Percentiles rank a stretch among this genome's conserved stretches.
Evolutionary conservation across 2,329 filamentous ascomycete species (phyloP).

Genomic region (Magnaporthales sp.): DNA sequence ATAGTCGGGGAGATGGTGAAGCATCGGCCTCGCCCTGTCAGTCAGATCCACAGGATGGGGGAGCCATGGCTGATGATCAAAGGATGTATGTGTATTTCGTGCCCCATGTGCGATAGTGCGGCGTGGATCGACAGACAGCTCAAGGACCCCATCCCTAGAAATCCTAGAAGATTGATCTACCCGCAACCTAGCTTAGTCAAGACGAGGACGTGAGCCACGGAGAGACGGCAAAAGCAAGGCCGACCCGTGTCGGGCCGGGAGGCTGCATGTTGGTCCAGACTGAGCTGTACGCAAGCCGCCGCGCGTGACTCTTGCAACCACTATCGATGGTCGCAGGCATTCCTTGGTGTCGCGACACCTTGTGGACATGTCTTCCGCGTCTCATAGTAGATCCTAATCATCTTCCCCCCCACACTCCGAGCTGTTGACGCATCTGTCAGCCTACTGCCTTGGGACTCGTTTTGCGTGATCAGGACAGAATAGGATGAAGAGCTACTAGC

Average conservation of each 20-base stretch:
- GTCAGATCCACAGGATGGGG: background rate
- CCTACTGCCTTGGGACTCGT: background rate
- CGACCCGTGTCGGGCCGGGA: background rate
- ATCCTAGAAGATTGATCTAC: background rate
- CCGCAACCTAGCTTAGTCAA: background rate
- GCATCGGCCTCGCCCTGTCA: background rate
- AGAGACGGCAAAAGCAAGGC: background rate
- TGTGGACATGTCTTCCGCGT: background rate
- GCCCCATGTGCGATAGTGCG: background rate
- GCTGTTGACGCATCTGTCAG: background rate
- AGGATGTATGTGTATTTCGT: background rate
- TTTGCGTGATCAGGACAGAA: background rate
- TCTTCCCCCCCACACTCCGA: background rate
- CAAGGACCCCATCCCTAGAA: background rate
- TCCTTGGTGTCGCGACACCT: background rate
- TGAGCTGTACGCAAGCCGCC: too few relatives aligned
- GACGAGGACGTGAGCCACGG: background rate
- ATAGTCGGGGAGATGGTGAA: background rate
- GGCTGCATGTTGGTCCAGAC: too few relatives aligned
- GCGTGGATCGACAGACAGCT: background rate
- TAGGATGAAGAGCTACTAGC: background rate
- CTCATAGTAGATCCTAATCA: background rate
- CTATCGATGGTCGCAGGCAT: too few relatives aligned
- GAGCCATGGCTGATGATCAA: background rate
- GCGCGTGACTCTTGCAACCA: too few relatives aligned